phyloP scores from a whole-genome alignment of 2,329 filamentous ascomycete genomes.

The Fusarium abutilonis region DNA sequence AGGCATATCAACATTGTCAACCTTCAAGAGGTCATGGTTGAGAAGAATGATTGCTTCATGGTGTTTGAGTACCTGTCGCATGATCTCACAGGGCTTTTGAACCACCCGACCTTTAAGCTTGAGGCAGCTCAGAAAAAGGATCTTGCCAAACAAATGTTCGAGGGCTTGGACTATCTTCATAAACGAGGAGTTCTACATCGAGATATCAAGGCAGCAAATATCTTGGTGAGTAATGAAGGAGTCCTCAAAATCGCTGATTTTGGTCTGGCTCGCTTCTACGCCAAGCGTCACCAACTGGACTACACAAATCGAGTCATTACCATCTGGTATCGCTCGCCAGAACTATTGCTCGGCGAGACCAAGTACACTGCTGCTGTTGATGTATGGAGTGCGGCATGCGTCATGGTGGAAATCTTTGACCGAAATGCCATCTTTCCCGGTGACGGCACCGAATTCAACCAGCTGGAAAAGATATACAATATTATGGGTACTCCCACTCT shows the following conservation, averaged over 20 bases:
- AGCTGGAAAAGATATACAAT: constrained; percentile 96
- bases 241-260: constrained; percentile 95
- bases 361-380: constrained; percentile 90
- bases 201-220: constrained; percentile 98
- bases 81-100: constrained; percentile 92
- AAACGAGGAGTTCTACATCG: constrained; percentile 92
- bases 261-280: constrained; percentile 93
- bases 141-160: constrained; percentile 90
- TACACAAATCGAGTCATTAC: constrained; percentile 99
- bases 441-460: constrained; percentile 93
- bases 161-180: constrained; percentile 93
- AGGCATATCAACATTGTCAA: constrained; percentile 85
- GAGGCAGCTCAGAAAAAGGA: constrained; percentile 91
- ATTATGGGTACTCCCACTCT: constrained; percentile 88
- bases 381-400: constrained; percentile 97
- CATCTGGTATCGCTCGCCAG: constrained; percentile 85
- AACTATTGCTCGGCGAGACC: constrained; percentile 90
- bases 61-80: constrained; percentile 98
- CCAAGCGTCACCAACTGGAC: constrained; percentile 88
- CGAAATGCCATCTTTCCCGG: constrained; percentile 93
- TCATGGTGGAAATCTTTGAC: constrained; percentile 96
- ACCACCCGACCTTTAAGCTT: constrained; percentile 90
- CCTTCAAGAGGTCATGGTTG: constrained; percentile 94
- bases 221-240: constrained; percentile 89
- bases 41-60: constrained; percentile 99